Conservation (phyloP, 345 rosid genomes). For the Murraya paniculata region DNA sequence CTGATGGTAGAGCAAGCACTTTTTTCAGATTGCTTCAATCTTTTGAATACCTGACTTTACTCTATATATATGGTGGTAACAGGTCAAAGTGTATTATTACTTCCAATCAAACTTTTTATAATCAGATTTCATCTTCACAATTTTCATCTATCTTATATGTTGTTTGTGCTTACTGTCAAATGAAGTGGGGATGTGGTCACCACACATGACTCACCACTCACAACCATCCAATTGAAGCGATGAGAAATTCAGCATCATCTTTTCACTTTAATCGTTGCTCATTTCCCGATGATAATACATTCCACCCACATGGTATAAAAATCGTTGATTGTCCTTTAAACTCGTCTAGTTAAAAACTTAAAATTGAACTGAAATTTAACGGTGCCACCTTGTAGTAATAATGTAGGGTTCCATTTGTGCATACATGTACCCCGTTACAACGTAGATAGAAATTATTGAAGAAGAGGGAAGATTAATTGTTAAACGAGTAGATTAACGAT, state of each 20-base stretch:
- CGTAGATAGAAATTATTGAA: background rate
- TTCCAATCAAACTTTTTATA: background rate
- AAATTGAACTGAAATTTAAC: no score
- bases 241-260: slow-evolving; percentile 1
- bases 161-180: background rate
- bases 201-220: background rate
- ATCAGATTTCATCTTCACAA: background rate
- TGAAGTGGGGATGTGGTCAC: slow-evolving; percentile 30
- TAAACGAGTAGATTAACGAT: slow-evolving; percentile 14
- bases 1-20: slow-evolving; percentile 19
- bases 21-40: slow-evolving; percentile 26
- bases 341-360: no score
- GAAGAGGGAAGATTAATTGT: background rate
- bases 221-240: background rate
- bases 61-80: slow-evolving; percentile 12
- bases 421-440: no score
- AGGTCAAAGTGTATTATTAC: slow-evolving; percentile 9
- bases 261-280: slow-evolving; percentile 7
- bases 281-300: background rate
- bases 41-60: slow-evolving; percentile 13
- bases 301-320: background rate
- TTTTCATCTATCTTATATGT: background rate
- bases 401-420: no score
- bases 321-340: background rate
- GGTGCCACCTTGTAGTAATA: no score